Evolutionary conservation across 106 monocot species (phyloP).

Genomic region (Dactylorhiza incarnata): DNA sequence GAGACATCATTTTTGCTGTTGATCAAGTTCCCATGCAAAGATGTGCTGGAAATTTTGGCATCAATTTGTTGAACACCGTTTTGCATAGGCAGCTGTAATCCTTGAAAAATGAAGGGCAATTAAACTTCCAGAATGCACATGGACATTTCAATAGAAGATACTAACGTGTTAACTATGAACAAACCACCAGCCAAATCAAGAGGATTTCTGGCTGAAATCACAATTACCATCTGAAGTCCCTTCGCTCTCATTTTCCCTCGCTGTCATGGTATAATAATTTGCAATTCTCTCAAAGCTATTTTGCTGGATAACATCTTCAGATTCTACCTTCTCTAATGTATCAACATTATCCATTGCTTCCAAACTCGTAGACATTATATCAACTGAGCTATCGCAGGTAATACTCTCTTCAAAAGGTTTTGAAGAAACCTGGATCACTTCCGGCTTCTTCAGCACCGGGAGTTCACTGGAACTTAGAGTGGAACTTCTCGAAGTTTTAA

Average conservation of each 20-base stretch:
- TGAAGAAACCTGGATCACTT: constrained; percentile 28
- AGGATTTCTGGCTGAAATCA: background rate
- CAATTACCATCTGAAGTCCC: constrained; percentile 11
- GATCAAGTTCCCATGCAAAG: constrained; percentile 13
- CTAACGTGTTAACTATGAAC: constrained; percentile 18
- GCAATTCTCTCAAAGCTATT: constrained; percentile 1
- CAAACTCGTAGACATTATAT: background rate
- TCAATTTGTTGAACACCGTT: constrained; percentile 11
- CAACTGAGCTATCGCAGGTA: background rate
- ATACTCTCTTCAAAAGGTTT: constrained; percentile 18
- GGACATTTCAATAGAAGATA: background rate
- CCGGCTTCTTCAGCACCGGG: constrained; percentile 63
- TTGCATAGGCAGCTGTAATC: constrained; percentile 27
- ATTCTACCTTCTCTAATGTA: constrained; percentile 3
- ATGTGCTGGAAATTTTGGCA: constrained; percentile 2
- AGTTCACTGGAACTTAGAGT: constrained; percentile 34
- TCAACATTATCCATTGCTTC: background rate
- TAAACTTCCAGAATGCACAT: constrained; percentile 10
- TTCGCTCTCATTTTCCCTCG: constrained; percentile 1
- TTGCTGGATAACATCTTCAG: constrained; percentile 5
- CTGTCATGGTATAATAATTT: background rate
- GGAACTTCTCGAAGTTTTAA: constrained; percentile 57
- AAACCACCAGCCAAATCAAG: constrained; percentile 6
- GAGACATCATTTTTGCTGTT: constrained; percentile 5
- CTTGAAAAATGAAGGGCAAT: constrained; percentile 31